Evolutionary conservation across 768 basidiomycete genomes (phyloP), one percentile per base, ranked within the genome.

Genomic region (Ephemerocybe angulata): DNA sequence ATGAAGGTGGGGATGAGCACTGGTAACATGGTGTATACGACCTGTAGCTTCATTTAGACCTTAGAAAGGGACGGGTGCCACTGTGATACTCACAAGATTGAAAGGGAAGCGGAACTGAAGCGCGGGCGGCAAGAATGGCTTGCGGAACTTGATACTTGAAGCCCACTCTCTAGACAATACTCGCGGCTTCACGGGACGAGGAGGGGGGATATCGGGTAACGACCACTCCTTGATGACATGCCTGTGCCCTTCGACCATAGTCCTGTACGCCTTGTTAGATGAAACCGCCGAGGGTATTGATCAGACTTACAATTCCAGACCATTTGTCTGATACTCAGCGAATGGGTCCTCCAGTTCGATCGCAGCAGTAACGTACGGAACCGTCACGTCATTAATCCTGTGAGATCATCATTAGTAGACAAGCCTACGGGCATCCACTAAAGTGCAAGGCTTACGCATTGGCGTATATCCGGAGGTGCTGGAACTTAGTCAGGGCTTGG

Each of bases 291-390:
- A 30, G 42, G 31, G n/a, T 31, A 29, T 19, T 7, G 50, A 52
- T 42, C 42, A 35, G 1, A 64, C 81, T 21, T 67, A 87, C 86
- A 92, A 67, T 61, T 84, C 67, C 21, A 93, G 70, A 1, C 87
- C 88, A 54, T 76, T 86, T 1, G 65, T 70, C 21, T 73, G 68
- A 57, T 81, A 72, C 13, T 81, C 76, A 12, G 73, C 70, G 65
- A 92, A 93, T 0, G 82, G 77, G 67, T 95, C 88, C 57, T 78
- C 69, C 0, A 72, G 67, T 56, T 90, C 87, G 29, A 93, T 86
- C 7, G 84, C 83, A 6, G 88, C 82, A 1, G 90, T 92, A 15
- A 87, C 71, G 63, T 88, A 95, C 1, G 93, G 90, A 2, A 96
- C 93, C 0, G 92, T 92, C 2, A 72, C 54, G 61, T 95, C 93